Percentiles rank a stretch among this genome's conserved stretches.
Conservation (phyloP, 2,329 filamentous ascomycete species). For the Fonsecaea multimorphosa region DNA sequence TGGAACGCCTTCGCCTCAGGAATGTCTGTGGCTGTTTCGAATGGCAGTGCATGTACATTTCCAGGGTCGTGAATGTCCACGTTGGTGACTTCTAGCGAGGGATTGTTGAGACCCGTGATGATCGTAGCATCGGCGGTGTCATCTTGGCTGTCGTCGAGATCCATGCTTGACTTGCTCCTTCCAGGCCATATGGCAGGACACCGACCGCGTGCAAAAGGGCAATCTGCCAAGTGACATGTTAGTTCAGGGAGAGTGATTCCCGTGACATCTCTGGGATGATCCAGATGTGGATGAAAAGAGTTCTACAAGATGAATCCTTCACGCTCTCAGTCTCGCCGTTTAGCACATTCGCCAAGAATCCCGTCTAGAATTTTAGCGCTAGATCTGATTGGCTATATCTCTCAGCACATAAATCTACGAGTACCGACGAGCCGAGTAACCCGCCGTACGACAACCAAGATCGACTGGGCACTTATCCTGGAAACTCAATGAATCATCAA, state of each 20-base stretch:
- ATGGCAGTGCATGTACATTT: not conserved
- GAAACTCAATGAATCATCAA: too few relatives aligned
- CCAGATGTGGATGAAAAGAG: not conserved
- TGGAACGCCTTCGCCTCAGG: conserved; percentile 8
- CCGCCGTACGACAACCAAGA: too few relatives aligned
- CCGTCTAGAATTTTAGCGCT: not conserved
- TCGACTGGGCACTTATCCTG: too few relatives aligned
- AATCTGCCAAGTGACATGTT: conserved; percentile 1
- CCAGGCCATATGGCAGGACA: conserved; percentile 21
- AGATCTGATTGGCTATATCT: not conserved
- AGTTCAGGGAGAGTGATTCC: not conserved
- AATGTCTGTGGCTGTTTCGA: not conserved
- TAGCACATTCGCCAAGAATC: not conserved
- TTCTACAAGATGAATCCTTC: not conserved
- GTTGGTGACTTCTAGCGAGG: not conserved
- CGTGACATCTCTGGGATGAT: not conserved
- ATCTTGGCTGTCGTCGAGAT: conserved; percentile 25
- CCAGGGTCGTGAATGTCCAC: not conserved
- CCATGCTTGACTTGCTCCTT: conserved; percentile 20
- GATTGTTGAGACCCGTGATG: not conserved
- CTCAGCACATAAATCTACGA: too few relatives aligned
- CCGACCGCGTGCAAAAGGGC: not conserved
- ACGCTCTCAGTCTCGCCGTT: not conserved
- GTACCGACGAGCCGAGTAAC: too few relatives aligned
- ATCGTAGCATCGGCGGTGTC: not conserved